Base-by-base conservation (phyloP, 2,329 filamentous ascomycete species). In the Fusarium sp. region DNA sequence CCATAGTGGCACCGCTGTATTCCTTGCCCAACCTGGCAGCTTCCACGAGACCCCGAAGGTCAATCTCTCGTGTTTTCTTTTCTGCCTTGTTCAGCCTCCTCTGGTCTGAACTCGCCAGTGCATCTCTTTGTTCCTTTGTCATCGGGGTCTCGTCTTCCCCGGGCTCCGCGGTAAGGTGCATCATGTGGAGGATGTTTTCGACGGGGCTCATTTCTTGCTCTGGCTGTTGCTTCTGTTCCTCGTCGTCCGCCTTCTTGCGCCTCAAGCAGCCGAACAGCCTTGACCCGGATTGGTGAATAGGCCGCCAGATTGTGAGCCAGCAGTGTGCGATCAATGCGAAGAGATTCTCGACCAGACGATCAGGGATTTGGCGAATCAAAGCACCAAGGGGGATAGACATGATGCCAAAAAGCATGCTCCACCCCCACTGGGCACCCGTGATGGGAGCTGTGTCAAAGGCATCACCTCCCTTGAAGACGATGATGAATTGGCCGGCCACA, bases 401-500 rank as follows among this genome's bases (percentile, higher is more conserved):
- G 17, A 84, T 77, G 25, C 89, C 89, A 25, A 92, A 82, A 1
- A 91, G 80, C 51, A 92, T 78, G 29, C 87, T 90, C 75, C 88
- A 86, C 7, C 80, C 88, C 89, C 89, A 92, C 61, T 91, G 86
- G 6, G 81, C 74, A 19, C 84, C 87, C n/a, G 83, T 82, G 50
- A 91, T 79, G 1, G 79, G 80, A 8, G 75, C 76, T 2, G 88
- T 86, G 10, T 85, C 83, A 70, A 92, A 91, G 0, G 88, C 88
- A 25, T 80, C 76, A 7, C 88, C 88, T 61, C 89, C 89, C 55
- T 90, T 82, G 66, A 89, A 89, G 55, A 92, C 80, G 69, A 92
- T 92, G 73, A 90, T 72, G n/a, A 88, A 80, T 69, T 92, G 89
- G 9, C 88, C 89, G 11, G 82, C 86, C 38, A 90, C 78, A 68